Evolutionary conservation across 2,329 filamentous ascomycete genomes (phyloP).

Genomic region (Incumbomyces delicatus): DNA sequence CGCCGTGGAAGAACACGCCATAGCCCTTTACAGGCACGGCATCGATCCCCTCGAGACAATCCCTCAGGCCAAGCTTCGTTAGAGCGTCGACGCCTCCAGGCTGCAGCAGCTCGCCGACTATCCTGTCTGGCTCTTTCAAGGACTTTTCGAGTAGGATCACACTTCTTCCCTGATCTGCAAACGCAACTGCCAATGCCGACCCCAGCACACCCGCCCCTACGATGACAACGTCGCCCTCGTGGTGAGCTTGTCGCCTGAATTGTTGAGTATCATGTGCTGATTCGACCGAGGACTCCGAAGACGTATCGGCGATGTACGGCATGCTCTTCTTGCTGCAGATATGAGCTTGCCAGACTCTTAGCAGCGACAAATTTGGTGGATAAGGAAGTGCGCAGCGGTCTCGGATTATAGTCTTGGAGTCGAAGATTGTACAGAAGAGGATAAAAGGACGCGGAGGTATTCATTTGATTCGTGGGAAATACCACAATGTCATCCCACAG

Average conservation of each 20-base stretch:
- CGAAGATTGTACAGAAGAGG: too few species aligned
- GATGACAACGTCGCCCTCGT: conserved; percentile 73
- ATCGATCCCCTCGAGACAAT: conserved; percentile 84
- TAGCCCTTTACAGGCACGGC: conserved; percentile 75
- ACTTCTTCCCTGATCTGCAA: conserved; percentile 81
- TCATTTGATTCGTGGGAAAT: too few species aligned
- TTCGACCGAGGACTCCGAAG: conserved; percentile 19
- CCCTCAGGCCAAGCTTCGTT: conserved; percentile 64
- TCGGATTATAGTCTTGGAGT: too few species aligned
- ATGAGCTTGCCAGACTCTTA: too few species aligned
- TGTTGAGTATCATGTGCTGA: conserved; percentile 23
- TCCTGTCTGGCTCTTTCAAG: conserved; percentile 86
- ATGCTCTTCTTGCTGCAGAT: conserved; percentile 7
- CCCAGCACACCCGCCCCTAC: conserved; percentile 87
- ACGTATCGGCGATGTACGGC: conserved; percentile 21
- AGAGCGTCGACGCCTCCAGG: conserved; percentile 80
- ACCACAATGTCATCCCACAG: too few species aligned
- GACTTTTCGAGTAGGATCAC: conserved; percentile 82
- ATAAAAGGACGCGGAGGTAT: too few species aligned
- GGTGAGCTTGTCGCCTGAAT: conserved; percentile 43
- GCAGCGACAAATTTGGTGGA: too few species aligned
- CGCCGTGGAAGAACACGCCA: conserved; percentile 71
- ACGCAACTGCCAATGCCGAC: conserved; percentile 71
- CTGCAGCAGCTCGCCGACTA: conserved; percentile 90
- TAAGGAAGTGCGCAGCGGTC: too few species aligned